Percentiles rank a stretch among this genome's conserved stretches.
These are phyloP conservation scores for Cercospora sojina DNA, from an alignment of 2,329 filamentous ascomycete genomes.

Conservation along the genomic window DNA sequence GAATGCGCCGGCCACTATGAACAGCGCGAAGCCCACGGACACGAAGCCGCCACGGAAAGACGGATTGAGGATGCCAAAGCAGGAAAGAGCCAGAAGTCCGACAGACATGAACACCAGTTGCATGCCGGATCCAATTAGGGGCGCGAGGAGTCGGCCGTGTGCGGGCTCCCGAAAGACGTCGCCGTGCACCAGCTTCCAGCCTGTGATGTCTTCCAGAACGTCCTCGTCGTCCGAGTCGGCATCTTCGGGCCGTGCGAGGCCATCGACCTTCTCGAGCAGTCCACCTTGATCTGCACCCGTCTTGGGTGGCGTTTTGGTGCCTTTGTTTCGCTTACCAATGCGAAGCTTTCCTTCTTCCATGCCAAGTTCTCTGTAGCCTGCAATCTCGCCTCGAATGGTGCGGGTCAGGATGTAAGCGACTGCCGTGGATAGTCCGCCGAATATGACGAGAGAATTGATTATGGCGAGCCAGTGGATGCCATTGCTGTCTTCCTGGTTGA, in stretches of 20 bases:
- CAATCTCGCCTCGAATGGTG: conserved; percentile 76
- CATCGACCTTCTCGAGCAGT: conserved; percentile 40
- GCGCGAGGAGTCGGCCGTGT: conserved; percentile 71
- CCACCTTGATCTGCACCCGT: conserved; percentile 52
- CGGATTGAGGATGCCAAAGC: conserved; percentile 76
- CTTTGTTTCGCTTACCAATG: conserved; percentile 51
- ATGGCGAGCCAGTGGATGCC: conserved; percentile 88
- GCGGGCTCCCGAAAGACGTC: conserved; percentile 78
- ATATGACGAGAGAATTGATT: conserved; percentile 81
- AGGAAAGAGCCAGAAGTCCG: conserved; percentile 60
- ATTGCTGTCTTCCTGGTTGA: conserved; percentile 77
- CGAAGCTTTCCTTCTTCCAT: conserved; percentile 66
- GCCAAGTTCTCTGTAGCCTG: conserved; percentile 65
- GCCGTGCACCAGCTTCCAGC: conserved; percentile 86
- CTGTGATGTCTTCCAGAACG: conserved; percentile 72
- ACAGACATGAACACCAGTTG: conserved; percentile 80
- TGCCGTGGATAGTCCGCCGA: conserved; percentile 71
- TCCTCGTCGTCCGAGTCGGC: conserved; percentile 66
- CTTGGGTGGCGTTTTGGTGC: conserved; percentile 44
- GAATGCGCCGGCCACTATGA: conserved; percentile 78
- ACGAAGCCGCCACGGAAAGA: conserved; percentile 88
- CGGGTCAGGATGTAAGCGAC: conserved; percentile 78
- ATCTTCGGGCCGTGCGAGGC: conserved; percentile 53
- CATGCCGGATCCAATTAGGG: conserved; percentile 79
- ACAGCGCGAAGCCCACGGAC: conserved; percentile 78